Percentiles rank a stretch among this genome's conserved stretches.
These are phyloP conservation scores for Paraphaeosphaeria sporulosa DNA, from an alignment of 2,329 filamentous ascomycete species.

Conservation along the genomic window DNA sequence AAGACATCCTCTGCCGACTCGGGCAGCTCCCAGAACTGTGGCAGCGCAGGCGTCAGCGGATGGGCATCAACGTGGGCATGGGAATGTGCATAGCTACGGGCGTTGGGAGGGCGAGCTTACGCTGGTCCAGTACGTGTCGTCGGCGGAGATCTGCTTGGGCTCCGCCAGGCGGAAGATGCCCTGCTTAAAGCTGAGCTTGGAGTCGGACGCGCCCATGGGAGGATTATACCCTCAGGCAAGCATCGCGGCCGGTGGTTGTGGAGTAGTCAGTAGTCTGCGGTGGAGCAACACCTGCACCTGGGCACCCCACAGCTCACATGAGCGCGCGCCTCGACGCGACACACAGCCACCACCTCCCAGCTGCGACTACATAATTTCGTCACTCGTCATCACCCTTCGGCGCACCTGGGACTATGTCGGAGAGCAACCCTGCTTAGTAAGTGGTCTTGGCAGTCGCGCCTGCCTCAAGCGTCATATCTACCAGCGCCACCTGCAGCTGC, in stretches of 20 bases:
- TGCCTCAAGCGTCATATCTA: not conserved
- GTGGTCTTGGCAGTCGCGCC: not conserved
- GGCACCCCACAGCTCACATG: constrained; percentile 1
- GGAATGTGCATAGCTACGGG: constrained; percentile 13
- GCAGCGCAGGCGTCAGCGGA: constrained; percentile 7
- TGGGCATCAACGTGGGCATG: no score
- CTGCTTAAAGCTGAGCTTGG: constrained; percentile 98
- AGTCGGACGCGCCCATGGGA: constrained; percentile 95
- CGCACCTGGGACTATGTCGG: not conserved
- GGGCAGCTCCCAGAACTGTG: constrained; percentile 94
- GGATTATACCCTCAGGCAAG: constrained; percentile 43
- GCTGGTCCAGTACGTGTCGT: constrained; percentile 92
- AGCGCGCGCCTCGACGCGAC: constrained; percentile 10
- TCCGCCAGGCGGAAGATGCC: constrained; percentile 97
- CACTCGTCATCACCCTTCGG: not conserved
- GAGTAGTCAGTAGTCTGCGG: not conserved
- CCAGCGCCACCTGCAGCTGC: not conserved
- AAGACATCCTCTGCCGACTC: constrained; percentile 97
- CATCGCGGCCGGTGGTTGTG: constrained; percentile 20
- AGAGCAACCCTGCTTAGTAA: not conserved
- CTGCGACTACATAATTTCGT: not conserved
- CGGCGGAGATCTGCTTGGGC: constrained; percentile 82
- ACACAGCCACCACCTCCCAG: not conserved
- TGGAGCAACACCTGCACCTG: not conserved
- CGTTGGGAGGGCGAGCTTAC: constrained; percentile 58